Percentiles rank a stretch among this genome's conserved stretches.
Evolutionary conservation across 1,284 basidiomycete genomes (phyloP).

Genomic region (Sphaerobolus stellatus): DNA sequence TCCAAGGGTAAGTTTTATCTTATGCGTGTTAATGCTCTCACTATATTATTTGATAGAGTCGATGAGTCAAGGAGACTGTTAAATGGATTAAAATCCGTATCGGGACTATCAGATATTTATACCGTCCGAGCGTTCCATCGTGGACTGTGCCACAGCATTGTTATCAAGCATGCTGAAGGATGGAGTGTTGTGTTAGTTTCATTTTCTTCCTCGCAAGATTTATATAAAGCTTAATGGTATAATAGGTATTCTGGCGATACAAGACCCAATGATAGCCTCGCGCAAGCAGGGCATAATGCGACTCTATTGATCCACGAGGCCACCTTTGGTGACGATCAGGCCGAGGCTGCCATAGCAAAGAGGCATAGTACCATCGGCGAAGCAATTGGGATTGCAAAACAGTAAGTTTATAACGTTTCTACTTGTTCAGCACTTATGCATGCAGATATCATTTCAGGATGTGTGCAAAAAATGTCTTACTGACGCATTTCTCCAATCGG

Average conservation of each 20-base stretch:
- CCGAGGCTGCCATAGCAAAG: constrained; percentile 67
- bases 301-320: constrained; percentile 94
- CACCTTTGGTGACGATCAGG: constrained; percentile 79
- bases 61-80: background rate
- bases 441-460: constrained; percentile 58
- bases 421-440: background rate
- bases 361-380: constrained; percentile 90
- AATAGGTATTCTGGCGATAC: constrained; percentile 86
- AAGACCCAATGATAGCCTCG: constrained; percentile 69
- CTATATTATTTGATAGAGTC: background rate
- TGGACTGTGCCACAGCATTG: constrained; percentile 68
- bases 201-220: background rate
- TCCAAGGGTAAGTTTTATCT: background rate
- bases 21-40: background rate
- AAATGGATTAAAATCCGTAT: constrained; percentile 20
- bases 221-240: constrained; percentile 18
- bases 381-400: constrained; percentile 74
- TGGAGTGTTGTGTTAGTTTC: constrained; percentile 78
- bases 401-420: constrained; percentile 41
- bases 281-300: constrained; percentile 63
- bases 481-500: constrained; percentile 95
- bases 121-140: constrained; percentile 77
- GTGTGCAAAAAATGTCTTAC: constrained; percentile 77
- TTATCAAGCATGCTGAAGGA: constrained; percentile 66
- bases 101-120: constrained; percentile 55